Evolutionary conservation across 495 filamentous ascomycete genomes (phyloP).

Genomic region (Glarea lozoyensis): DNA sequence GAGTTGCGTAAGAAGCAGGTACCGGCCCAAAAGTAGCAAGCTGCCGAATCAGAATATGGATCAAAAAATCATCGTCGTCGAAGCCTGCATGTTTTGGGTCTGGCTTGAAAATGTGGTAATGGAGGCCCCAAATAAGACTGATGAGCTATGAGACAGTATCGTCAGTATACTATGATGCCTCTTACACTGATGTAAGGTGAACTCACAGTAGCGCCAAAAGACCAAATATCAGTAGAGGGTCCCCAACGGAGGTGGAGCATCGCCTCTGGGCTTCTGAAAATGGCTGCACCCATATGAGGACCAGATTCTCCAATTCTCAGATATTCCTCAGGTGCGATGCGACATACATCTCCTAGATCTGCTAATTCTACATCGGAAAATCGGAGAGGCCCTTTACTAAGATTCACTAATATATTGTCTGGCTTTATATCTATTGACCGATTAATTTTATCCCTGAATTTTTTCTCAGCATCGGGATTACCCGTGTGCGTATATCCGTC

Average conservation of each 20-base stretch:
- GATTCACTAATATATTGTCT: neutral
- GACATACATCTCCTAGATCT: neutral
- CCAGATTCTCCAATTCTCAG: neutral
- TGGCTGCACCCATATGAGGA: neutral
- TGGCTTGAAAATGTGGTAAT: constrained; percentile 17
- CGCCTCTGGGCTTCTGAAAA: neutral
- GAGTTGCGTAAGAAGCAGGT: constrained; percentile 9
- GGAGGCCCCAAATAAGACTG: constrained; percentile 15
- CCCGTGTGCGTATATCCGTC: neutral
- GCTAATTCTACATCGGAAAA: neutral
- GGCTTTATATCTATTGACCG: neutral
- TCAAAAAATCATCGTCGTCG: constrained; percentile 12
- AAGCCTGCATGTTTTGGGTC: constrained; percentile 9
- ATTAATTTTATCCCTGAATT: neutral
- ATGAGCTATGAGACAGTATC: constrained; percentile 24
- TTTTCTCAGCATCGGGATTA: neutral
- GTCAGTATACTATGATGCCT: no score
- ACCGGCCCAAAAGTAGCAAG: constrained; percentile 13
- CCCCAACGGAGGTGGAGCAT: no score
- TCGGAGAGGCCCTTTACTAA: neutral
- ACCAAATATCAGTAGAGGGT: neutral
- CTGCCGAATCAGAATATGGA: constrained; percentile 12
- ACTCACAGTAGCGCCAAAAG: neutral
- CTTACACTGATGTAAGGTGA: no score
- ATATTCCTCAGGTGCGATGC: neutral